Conservation (phyloP, 2,329 filamentous ascomycete species). For the Penicillium nordicum region DNA sequence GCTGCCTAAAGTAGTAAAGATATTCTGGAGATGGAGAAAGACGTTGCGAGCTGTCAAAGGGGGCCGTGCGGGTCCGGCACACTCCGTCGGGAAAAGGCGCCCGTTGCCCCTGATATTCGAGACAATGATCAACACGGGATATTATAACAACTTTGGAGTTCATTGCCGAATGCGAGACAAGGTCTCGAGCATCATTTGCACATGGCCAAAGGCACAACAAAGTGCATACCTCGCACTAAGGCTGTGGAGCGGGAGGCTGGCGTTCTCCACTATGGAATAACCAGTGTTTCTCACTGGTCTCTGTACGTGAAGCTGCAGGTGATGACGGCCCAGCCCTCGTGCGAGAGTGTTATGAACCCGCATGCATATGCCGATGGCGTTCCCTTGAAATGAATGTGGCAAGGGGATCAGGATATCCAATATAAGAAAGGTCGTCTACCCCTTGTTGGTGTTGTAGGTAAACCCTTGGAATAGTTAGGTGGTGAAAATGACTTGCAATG, state of each 20-base stretch:
- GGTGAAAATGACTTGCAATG: too few relatives aligned
- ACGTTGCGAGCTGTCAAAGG: background rate
- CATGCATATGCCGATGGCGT: background rate
- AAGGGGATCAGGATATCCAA: too few relatives aligned
- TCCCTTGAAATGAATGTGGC: background rate
- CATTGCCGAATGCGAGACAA: background rate
- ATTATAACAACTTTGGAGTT: background rate
- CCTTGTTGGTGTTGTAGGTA: too few relatives aligned
- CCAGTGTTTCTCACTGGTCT: background rate
- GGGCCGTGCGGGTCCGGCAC: slow-evolving; percentile 1
- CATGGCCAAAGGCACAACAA: background rate
- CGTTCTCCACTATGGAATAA: slow-evolving; percentile 3
- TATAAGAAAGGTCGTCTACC: too few relatives aligned
- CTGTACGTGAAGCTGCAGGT: background rate
- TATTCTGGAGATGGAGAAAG: background rate
- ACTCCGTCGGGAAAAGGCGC: background rate
- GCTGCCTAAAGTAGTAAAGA: background rate
- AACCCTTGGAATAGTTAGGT: too few relatives aligned
- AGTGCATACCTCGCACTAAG: background rate
- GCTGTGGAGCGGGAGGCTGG: background rate
- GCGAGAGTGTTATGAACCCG: background rate
- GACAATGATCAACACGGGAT: background rate
- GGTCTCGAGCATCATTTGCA: background rate
- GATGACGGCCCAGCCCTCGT: background rate
- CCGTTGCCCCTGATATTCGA: background rate